Evolutionary conservation across 768 basidiomycete species (phyloP).

Genomic region (Trichaptum fuscoviolaceum): DNA sequence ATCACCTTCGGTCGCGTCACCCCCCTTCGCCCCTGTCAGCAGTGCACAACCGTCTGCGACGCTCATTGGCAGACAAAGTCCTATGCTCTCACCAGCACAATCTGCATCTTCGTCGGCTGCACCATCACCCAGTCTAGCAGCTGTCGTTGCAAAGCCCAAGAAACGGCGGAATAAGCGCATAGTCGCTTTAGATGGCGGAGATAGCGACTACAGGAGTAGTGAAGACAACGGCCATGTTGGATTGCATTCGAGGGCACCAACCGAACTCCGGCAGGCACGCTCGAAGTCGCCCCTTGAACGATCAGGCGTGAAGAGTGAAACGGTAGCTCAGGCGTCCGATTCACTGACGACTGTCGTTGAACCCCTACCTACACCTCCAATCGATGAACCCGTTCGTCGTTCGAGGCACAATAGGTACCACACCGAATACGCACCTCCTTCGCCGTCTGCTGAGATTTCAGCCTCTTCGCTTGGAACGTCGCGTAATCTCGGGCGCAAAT

Average conservation of each 20-base stretch:
- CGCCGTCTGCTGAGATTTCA: constrained; percentile 5
- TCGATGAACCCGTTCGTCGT: constrained; percentile 18
- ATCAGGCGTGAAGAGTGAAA: constrained; percentile 12
- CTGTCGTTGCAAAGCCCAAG: constrained; percentile 37
- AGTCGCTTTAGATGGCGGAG: constrained; percentile 65
- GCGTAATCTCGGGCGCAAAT: constrained; percentile 19
- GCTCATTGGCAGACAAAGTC: constrained; percentile 15
- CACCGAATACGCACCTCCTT: constrained; percentile 27
- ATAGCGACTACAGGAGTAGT: constrained; percentile 27
- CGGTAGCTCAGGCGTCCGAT: constrained; percentile 12
- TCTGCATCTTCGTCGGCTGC: constrained; percentile 37
- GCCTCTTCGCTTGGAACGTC: constrained; percentile 9
- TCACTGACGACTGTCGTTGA: constrained; percentile 10
- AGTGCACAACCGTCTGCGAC: constrained; percentile 11
- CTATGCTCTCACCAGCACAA: constrained; percentile 23
- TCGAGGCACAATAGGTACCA: constrained; percentile 46
- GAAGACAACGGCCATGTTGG: constrained; percentile 2
- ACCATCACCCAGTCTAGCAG: constrained; percentile 39
- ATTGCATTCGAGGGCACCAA: neutral
- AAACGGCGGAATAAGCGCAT: constrained; percentile 69
- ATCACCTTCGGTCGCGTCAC: constrained; percentile 46
- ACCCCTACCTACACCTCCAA: constrained; percentile 9
- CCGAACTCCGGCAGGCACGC: neutral
- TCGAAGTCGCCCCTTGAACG: neutral
- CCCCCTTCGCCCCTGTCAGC: constrained; percentile 36